phyloP scores from a whole-genome alignment of 129 eudicot species.

The sunflower (Helianthus annuus) region DNA sequence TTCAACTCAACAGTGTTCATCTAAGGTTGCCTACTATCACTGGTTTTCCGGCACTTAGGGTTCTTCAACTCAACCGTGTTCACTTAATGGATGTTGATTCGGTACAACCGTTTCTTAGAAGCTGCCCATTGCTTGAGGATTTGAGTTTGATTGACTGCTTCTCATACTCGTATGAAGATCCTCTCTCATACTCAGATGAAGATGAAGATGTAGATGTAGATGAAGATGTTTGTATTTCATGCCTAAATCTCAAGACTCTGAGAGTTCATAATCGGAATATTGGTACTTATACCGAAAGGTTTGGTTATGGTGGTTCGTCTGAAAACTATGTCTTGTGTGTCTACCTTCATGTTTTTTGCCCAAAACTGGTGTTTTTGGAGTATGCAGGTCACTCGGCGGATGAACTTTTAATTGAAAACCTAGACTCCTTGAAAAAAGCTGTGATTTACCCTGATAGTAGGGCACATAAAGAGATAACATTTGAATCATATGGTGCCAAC shows the following conservation, averaged over 20 bases:
- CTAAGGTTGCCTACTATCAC: too few relatives aligned
- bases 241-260: conserved; percentile 21
- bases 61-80: too few relatives aligned
- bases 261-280: conserved; percentile 7
- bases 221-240: conserved; percentile 6
- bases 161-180: not conserved
- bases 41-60: too few relatives aligned
- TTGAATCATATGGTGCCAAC: not conserved
- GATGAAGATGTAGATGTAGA: too few relatives aligned
- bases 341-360: not conserved
- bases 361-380: conserved; percentile 20
- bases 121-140: conserved; percentile 26
- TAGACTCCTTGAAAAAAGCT: conserved; percentile 19
- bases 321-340: not conserved
- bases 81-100: not conserved
- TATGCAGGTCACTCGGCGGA: conserved; percentile 8
- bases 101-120: not conserved
- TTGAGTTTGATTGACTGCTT: conserved; percentile 23
- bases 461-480: not conserved
- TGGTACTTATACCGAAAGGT: too few relatives aligned
- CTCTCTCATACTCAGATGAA: too few relatives aligned
- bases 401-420: not conserved
- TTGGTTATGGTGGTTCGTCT: too few relatives aligned
- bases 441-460: conserved; percentile 8
- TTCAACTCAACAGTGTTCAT: conserved; percentile 9